Percentiles rank a stretch among this genome's conserved stretches.
Evolutionary conservation across 1,284 basidiomycete species (phyloP).

Genomic region (Taiwanofungus camphoratus): DNA sequence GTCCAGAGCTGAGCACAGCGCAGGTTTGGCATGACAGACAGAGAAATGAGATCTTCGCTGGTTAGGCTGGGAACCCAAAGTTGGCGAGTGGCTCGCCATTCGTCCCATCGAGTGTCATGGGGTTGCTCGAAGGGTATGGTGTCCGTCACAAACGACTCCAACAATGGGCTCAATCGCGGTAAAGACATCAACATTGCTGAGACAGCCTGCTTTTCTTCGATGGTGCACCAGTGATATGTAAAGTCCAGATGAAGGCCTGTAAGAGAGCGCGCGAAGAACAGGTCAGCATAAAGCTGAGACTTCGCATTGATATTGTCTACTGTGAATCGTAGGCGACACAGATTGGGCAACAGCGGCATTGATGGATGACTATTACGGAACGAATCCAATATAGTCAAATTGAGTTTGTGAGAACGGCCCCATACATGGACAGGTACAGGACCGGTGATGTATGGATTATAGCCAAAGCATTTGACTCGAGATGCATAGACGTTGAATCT

Average conservation of each 20-base stretch:
- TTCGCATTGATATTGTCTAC: neutral
- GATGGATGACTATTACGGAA: neutral
- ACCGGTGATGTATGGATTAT: neutral
- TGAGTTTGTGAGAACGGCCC: slow-evolving; percentile 1
- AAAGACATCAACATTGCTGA: neutral
- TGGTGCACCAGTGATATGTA: neutral
- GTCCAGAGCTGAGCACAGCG: neutral
- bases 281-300: neutral
- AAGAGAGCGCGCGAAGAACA: neutral
- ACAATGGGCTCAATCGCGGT: neutral
- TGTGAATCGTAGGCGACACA: slow-evolving; percentile 1
- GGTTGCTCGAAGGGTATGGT: neutral
- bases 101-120: neutral
- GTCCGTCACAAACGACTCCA: neutral
- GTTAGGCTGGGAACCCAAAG: neutral
- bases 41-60: neutral
- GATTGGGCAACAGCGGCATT: neutral
- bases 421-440: too few species aligned
- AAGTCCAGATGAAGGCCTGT: neutral
- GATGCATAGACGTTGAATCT: slow-evolving; percentile 1
- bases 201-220: neutral
- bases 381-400: slow-evolving; percentile 1
- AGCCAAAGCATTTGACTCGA: slow-evolving; percentile 1
- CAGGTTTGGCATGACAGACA: neutral
- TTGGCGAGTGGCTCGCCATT: neutral